Base-by-base conservation (phyloP, 2,329 filamentous ascomycete species). In the Penicillium janthinellum region DNA sequence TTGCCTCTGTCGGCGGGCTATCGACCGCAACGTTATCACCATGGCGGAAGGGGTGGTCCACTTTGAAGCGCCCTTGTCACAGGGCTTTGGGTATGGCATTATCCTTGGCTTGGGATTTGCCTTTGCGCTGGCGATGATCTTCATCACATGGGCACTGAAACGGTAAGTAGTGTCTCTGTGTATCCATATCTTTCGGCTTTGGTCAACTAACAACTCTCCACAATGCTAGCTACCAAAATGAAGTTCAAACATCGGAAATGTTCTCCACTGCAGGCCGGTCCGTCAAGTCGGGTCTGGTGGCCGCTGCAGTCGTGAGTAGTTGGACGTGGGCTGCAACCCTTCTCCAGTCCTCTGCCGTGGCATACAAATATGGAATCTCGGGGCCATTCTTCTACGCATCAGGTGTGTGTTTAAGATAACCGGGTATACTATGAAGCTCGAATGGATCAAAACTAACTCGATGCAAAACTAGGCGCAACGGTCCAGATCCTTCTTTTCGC, bases 321-420 rank as follows among this genome's bases (percentile, higher is more conserved):
- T 96, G 93, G 92, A 96, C 92, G 0, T 96, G 92, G 92, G 92
- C 91, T 0, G 92, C 91, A 22, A 95, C 91, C 0, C 81, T 94
- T 1, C 82, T 95, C 2, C 91, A 95, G 71, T 90, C 86, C 1
- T 88, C 90, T 0, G 86, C 88, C n/a, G 90, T 96, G 17, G 91
- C 90, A 62, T 96, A 96, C 75, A 82, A 86, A 63, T 94, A 94
- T 71, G 86, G 87, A 52, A 84, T 89, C 49, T 86, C 84, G 1
- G 87, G 87, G 1, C 86, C 87, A 1, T 89, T 89, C 73, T 88
- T 81, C 79, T 86, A 86, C 71, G 90, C 90, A 41, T 83, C 84
- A 0, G 87, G 86, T 14, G 79, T 79, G 10, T 83, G 11, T 20
- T 20, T 8, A 35, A 37, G 34, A 37, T 12, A 7, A 84, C 48